Evolutionary conservation across 2,329 filamentous ascomycete species (phyloP).

Genomic region (Graphilbum sp.): DNA sequence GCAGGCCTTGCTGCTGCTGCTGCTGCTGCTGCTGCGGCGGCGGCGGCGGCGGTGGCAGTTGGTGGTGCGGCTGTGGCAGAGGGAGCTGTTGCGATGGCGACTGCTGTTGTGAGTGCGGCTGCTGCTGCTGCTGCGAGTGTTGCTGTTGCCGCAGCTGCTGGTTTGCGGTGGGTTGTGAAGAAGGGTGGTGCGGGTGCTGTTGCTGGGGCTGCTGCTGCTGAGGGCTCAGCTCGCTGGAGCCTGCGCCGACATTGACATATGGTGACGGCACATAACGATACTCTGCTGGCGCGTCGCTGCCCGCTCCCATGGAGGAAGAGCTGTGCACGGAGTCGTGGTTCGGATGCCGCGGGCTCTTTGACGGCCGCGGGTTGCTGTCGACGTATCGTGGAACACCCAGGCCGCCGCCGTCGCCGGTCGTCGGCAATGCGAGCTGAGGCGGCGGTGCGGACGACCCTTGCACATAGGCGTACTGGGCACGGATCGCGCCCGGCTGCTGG

Average conservation of each 20-base stretch:
- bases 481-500: slow-evolving; percentile 27
- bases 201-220: slow-evolving; percentile 11
- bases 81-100: slow-evolving; percentile 5
- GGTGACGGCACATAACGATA: slow-evolving; percentile 38
- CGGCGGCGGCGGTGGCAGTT: slow-evolving; percentile 1
- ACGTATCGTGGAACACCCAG: slow-evolving; percentile 41
- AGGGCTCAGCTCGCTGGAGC: slow-evolving; percentile 18
- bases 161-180: background rate
- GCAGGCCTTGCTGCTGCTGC: background rate
- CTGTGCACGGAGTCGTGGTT: slow-evolving; percentile 38
- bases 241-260: slow-evolving; percentile 19
- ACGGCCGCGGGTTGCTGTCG: slow-evolving; percentile 35
- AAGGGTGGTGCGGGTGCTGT: slow-evolving; percentile 5
- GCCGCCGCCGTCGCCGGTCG: slow-evolving; percentile 20
- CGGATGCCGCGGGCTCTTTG: slow-evolving; percentile 38
- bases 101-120: slow-evolving; percentile 8
- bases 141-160: slow-evolving; percentile 2
- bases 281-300: slow-evolving; percentile 32
- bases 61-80: slow-evolving; percentile 6
- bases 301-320: slow-evolving; percentile 25
- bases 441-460: slow-evolving; percentile 32
- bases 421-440: slow-evolving; percentile 29
- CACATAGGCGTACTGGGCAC: slow-evolving; percentile 39
- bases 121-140: slow-evolving; percentile 8
- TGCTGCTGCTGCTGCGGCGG: slow-evolving; percentile 5